phyloP scores from a whole-genome alignment of 2,329 filamentous ascomycete species.

The Pseudogymnoascus sp. region DNA sequence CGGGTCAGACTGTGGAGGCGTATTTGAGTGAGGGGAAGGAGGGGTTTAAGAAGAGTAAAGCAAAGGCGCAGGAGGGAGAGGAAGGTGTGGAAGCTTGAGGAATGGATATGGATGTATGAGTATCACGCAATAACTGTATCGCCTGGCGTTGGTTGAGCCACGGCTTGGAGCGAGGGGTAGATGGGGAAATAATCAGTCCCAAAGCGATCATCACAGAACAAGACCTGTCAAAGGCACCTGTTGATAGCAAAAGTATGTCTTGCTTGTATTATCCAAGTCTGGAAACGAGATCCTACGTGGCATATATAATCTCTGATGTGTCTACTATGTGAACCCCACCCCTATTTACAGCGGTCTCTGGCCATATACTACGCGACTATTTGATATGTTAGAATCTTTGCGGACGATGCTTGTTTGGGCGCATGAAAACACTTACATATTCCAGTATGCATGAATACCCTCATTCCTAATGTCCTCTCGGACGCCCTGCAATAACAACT shows the following conservation, averaged over 20 bases:
- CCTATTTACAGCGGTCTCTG: not conserved
- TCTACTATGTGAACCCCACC: not conserved
- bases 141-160: not conserved
- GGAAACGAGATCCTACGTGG: not conserved
- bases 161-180: not conserved
- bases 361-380: not conserved
- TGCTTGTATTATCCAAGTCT: not conserved
- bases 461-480: slow-evolving; percentile 29
- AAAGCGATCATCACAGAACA: not conserved
- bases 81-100: not conserved
- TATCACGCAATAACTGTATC: not conserved
- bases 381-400: not conserved
- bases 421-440: not conserved
- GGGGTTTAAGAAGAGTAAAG: slow-evolving; percentile 62
- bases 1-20: slow-evolving; percentile 63
- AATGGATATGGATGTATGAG: not conserved
- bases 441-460: slow-evolving; percentile 27
- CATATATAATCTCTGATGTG: not conserved
- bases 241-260: not conserved
- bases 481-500: slow-evolving; percentile 28
- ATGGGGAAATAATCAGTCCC: not conserved
- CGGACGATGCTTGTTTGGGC: not conserved
- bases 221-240: not conserved
- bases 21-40: slow-evolving; percentile 64
- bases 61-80: slow-evolving; percentile 35